Evolutionary conservation across 805 yeast species (phyloP).

Genomic region (Suhomyces vadensis): DNA sequence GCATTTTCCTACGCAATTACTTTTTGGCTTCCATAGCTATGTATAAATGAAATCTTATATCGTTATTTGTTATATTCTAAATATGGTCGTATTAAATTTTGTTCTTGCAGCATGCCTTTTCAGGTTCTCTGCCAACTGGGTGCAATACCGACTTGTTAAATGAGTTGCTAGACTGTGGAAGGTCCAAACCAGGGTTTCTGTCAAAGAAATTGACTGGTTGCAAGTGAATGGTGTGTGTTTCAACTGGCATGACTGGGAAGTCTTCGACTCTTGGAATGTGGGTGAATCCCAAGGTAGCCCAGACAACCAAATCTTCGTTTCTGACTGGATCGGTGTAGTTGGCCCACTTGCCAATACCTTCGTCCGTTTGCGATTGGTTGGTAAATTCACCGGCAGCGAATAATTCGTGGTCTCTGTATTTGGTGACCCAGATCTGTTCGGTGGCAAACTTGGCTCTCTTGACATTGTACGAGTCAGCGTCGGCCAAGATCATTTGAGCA

Average conservation of each 20-base stretch:
- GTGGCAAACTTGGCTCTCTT: slow-evolving; percentile 77
- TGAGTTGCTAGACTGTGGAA: slow-evolving; percentile 67
- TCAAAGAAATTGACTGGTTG: slow-evolving; percentile 75
- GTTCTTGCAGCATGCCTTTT: slow-evolving; percentile 38
- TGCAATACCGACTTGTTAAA: slow-evolving; percentile 63
- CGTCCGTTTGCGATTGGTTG: slow-evolving; percentile 70
- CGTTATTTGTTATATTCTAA: slow-evolving; percentile 1
- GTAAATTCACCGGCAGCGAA: slow-evolving; percentile 87
- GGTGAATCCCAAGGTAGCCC: slow-evolving; percentile 82
- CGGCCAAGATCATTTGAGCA: slow-evolving; percentile 71
- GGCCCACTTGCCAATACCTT: slow-evolving; percentile 73
- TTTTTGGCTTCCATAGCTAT: neutral
- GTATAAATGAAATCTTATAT: neutral
- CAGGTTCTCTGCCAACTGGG: slow-evolving; percentile 22
- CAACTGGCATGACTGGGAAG: slow-evolving; percentile 90
- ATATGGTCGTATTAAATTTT: slow-evolving; percentile 22
- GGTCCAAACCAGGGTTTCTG: slow-evolving; percentile 74
- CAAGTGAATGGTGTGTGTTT: slow-evolving; percentile 63
- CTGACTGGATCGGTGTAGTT: slow-evolving; percentile 66
- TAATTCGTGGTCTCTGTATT: slow-evolving; percentile 68
- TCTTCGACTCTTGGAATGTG: slow-evolving; percentile 83
- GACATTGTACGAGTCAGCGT: slow-evolving; percentile 59
- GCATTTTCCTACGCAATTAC: too few relatives aligned
- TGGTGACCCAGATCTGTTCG: slow-evolving; percentile 80
- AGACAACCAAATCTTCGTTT: slow-evolving; percentile 72